Base-by-base conservation (phyloP, 306 rosid genomes). In the Bauhinia variegata region DNA sequence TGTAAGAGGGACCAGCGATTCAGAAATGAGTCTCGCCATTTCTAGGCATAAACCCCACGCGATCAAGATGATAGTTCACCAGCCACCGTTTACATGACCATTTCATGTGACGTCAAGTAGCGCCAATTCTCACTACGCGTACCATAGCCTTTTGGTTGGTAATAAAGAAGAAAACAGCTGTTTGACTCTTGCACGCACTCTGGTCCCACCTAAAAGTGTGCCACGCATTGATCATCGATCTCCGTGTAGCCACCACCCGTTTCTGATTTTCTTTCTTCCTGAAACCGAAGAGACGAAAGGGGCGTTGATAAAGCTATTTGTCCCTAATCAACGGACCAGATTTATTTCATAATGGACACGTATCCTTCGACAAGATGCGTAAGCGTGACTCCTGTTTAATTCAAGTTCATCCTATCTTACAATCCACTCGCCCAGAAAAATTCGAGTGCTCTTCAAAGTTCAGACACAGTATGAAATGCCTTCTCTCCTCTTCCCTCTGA, bases 401-500 rank as follows among this genome's bases (percentile, higher is more conserved):
- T 37, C 23, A 37, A 55, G 56, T 61, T 46, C 75, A 78, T 32
- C 28, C 62, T 46, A 67, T 60, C 63, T 13, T 53, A 10, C 42
- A 44, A 30, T 38, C 51, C 70, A 23, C n/a, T 61, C 3, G 5
- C 38, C 18, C 58, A 32, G 72, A 32, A 61, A 72, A 54, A 48
- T 67, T 78, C 75, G 70, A 61, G 78, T 78, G 75, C 71, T 67
- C 78, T 54, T 30, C n/a, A n/a, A n/a, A n/a, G n/a, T n/a, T n/a
- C 66, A 19, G 52, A 8, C 65, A 71, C 73, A 63, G 44, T 38
- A 48, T 16, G 39, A 5, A 12, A 47, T n/a, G 42, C 44, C 54
- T 47, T n/a, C 61, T 44, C 31, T 75, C 41, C 4, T 8, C 43
- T 62, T 31, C 0, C 28, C 28, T 67, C 16, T 44, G 54, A 33